A percentile compares a stretch with the other conserved stretches of the same genome.
phyloP scores from a whole-genome alignment of 306 rosid genomes.

The Corylus avellana region DNA sequence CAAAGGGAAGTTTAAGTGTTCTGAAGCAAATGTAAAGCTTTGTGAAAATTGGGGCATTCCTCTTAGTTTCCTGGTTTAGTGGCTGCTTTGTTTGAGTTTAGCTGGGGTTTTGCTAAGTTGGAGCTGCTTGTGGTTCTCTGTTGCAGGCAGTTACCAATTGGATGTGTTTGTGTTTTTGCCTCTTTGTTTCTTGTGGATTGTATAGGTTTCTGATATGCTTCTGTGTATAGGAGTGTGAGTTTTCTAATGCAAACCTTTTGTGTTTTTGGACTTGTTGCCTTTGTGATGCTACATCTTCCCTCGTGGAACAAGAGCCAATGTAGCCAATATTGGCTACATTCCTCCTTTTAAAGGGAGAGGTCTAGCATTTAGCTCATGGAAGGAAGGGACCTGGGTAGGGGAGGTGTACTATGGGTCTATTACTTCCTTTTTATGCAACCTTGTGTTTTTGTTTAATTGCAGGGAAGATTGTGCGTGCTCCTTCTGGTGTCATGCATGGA shows the following conservation, averaged over 20 bases:
- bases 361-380: not conserved
- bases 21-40: too few relatives aligned
- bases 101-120: too few relatives aligned
- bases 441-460: conserved; percentile 26
- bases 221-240: too few relatives aligned
- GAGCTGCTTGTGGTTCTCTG: too few relatives aligned
- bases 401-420: not conserved
- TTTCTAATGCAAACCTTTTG: conserved; percentile 14
- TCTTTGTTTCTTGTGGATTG: too few relatives aligned
- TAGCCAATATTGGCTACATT: not conserved
- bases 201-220: too few relatives aligned
- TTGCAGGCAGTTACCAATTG: too few relatives aligned
- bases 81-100: too few relatives aligned
- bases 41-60: too few relatives aligned
- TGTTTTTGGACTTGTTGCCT: conserved; percentile 11
- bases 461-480: conserved; percentile 90
- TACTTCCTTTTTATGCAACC: conserved; percentile 6
- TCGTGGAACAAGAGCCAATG: not conserved
- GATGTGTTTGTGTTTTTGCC: too few relatives aligned
- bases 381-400: not conserved
- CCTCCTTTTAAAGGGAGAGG: not conserved
- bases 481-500: conserved; percentile 87
- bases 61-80: too few relatives aligned
- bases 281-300: not conserved
- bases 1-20: too few relatives aligned